Evolutionary conservation across 352 stramenopile species (phyloP).

Genomic region (Lagenidium giganteum): DNA sequence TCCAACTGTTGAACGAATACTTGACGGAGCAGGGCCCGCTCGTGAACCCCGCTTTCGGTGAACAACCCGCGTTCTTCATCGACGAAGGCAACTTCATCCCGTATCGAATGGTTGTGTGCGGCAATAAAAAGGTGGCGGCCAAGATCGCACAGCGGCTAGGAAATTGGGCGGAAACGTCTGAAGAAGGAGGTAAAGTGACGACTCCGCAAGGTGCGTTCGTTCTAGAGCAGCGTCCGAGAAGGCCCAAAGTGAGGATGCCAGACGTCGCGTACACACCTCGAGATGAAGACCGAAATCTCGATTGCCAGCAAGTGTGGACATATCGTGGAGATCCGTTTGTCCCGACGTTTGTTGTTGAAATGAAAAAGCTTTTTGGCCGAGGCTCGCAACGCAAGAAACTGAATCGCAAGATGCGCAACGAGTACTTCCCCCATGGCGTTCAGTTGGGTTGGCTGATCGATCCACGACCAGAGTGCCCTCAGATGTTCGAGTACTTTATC

Average conservation of each 20-base stretch:
- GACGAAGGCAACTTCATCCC: slow-evolving; percentile 17
- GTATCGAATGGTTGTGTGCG: slow-evolving; percentile 11
- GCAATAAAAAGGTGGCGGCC: no score
- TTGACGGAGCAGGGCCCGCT: slow-evolving; percentile 9
- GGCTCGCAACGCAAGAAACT: slow-evolving; percentile 3
- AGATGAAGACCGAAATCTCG: neutral
- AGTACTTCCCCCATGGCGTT: slow-evolving; percentile 8
- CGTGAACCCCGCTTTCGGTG: slow-evolving; percentile 13
- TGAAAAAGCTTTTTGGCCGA: slow-evolving; percentile 6
- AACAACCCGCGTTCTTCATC: slow-evolving; percentile 22
- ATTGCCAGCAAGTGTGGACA: slow-evolving; percentile 4
- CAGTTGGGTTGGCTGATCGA: slow-evolving; percentile 12
- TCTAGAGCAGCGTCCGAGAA: slow-evolving; percentile 12
- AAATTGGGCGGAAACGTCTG: no score
- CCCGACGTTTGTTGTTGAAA: slow-evolving; percentile 9
- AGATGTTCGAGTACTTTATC: slow-evolving; percentile 10
- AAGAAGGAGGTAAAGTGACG: neutral
- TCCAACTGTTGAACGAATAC: slow-evolving; percentile 12
- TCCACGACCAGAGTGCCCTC: slow-evolving; percentile 6
- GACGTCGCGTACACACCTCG: slow-evolving; percentile 10
- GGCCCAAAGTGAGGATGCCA: slow-evolving; percentile 4
- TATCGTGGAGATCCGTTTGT: slow-evolving; percentile 10
- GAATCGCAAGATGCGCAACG: slow-evolving; percentile 9
- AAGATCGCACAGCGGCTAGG: no score
- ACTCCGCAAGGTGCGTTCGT: slow-evolving; percentile 6